phyloP scores from a whole-genome alignment of 352 stramenopile species.

The Phytophthora boehmeriae region DNA sequence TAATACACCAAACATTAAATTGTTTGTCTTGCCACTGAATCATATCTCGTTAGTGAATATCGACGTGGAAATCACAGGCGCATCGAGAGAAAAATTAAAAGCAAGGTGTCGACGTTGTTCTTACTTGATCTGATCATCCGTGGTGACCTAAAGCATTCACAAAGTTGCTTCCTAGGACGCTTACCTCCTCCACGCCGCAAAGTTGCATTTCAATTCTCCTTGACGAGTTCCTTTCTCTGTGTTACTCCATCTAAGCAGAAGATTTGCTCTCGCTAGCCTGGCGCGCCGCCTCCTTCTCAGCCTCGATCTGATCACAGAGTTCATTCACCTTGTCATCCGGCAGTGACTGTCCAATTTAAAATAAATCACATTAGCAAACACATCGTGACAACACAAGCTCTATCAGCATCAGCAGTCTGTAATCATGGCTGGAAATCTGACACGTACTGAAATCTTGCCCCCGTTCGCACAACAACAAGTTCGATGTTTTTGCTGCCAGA shows the following conservation, averaged over 20 bases:
- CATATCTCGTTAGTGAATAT: no score
- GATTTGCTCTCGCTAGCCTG: conserved; percentile 81
- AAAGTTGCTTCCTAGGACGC: not conserved
- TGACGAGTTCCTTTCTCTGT: conserved; percentile 13
- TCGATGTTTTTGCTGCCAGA: conserved; percentile 99
- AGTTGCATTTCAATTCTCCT: conserved; percentile 14
- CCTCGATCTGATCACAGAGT: conserved; percentile 81
- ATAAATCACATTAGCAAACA: not conserved
- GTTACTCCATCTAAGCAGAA: conserved; percentile 47
- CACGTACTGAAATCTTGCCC: conserved; percentile 74
- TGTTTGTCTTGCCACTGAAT: conserved; percentile 6
- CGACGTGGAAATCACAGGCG: no score
- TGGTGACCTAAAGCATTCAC: not conserved
- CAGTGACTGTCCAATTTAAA: conserved; percentile 45
- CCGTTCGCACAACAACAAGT: conserved; percentile 92
- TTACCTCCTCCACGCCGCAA: conserved; percentile 2
- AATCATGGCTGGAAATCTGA: not conserved
- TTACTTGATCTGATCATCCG: no score
- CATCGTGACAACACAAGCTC: not conserved
- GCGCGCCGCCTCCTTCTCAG: conserved; percentile 83
- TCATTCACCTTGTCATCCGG: conserved; percentile 82
- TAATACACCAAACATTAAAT: conserved; percentile 25
- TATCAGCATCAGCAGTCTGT: not conserved
- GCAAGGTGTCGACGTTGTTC: no score
- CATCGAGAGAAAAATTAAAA: no score